Conservation (phyloP, 371 early-diverging fungal species). For the Lichtheimia ornata region DNA sequence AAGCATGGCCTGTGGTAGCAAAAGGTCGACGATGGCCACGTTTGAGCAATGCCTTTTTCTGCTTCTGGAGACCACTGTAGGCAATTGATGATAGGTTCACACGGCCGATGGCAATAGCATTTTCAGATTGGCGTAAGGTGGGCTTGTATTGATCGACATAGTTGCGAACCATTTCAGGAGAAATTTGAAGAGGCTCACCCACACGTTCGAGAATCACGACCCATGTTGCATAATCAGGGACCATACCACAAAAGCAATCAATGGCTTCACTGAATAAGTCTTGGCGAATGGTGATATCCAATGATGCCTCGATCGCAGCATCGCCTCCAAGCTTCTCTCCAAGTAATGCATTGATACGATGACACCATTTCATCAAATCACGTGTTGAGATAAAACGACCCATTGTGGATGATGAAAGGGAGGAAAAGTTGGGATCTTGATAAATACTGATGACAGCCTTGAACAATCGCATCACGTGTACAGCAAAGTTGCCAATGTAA, state of each 20-base stretch:
- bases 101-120: conserved; percentile 67
- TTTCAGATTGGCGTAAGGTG: conserved; percentile 43
- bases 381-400: conserved; percentile 64
- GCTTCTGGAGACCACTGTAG: conserved; percentile 29
- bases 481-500: conserved; percentile 51
- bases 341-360: conserved; percentile 60
- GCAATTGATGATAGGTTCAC: conserved; percentile 57
- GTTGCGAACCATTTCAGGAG: conserved; percentile 69
- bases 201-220: conserved; percentile 60
- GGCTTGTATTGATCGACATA: conserved; percentile 79
- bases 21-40: conserved; percentile 61
- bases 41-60: conserved; percentile 27
- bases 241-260: conserved; percentile 88
- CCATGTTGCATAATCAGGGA: conserved; percentile 71
- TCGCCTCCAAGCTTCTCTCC: conserved; percentile 35
- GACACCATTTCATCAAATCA: conserved; percentile 89
- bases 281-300: conserved; percentile 50
- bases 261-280: conserved; percentile 82
- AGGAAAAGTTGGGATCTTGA: conserved; percentile 55
- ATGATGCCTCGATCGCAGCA: conserved; percentile 21
- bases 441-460: conserved; percentile 58
- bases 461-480: conserved; percentile 66
- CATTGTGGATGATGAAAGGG: conserved; percentile 53
- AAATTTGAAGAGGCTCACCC: conserved; percentile 76
- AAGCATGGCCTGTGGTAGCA: conserved; percentile 80